phyloP scores from a whole-genome alignment of 1,284 basidiomycete genomes.

The Bjerkandera adusta region DNA sequence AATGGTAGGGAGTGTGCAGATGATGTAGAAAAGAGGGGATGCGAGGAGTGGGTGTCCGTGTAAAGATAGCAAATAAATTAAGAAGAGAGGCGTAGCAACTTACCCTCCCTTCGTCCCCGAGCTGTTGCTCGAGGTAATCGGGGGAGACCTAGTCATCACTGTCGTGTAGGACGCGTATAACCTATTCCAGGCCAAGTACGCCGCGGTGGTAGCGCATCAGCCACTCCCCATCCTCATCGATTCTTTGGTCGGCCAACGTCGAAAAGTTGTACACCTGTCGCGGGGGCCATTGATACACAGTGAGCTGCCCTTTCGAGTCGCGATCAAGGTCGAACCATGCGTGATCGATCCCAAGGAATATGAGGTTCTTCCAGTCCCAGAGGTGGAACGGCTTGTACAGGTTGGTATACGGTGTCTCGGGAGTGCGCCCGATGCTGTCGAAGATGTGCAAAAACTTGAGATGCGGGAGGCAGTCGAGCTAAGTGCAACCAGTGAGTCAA shows the following conservation, averaged over 20 bases:
- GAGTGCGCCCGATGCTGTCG: slow-evolving; percentile 8
- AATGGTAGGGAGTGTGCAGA: no score
- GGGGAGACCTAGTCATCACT: no score
- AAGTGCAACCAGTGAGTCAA: not conserved
- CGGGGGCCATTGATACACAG: slow-evolving; percentile 1
- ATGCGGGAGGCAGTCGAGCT: slow-evolving; percentile 5
- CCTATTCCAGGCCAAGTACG: no score
- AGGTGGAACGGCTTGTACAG: not conserved
- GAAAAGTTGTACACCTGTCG: slow-evolving; percentile 2
- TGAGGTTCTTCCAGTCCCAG: slow-evolving; percentile 1
- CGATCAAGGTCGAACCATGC: slow-evolving; percentile 7
- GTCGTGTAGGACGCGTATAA: no score
- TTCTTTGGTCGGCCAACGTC: not conserved
- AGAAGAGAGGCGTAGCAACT: no score
- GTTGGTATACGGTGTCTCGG: not conserved
- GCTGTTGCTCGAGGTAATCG: no score
- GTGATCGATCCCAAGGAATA: slow-evolving; percentile 9
- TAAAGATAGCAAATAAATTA: no score
- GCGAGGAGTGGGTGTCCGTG: no score
- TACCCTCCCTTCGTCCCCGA: no score
- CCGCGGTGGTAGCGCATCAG: slow-evolving; percentile 11
- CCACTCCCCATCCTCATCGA: slow-evolving; percentile 12
- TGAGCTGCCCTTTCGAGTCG: not conserved
- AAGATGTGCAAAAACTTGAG: slow-evolving; percentile 10
- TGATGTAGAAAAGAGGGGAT: no score